These are phyloP conservation scores for Knoxdaviesia proteae DNA, from an alignment of 2,329 filamentous ascomycete species.

Conservation along the genomic window DNA sequence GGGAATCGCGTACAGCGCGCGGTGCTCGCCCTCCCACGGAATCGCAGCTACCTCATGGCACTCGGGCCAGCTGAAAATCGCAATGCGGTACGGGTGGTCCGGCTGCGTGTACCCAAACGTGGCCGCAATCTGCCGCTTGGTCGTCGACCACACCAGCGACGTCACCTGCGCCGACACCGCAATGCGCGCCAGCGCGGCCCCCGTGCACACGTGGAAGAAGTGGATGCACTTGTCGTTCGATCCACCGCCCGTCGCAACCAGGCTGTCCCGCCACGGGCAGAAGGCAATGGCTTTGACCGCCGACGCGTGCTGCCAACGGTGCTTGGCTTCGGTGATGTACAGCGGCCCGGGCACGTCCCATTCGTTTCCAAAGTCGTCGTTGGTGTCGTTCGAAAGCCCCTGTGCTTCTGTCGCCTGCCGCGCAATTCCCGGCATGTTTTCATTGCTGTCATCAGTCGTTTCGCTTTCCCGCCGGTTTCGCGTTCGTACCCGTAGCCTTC, in stretches of 20 bases:
- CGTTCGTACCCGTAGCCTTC: no score
- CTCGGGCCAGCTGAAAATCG: slow-evolving; percentile 85
- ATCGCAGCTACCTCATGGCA: slow-evolving; percentile 72
- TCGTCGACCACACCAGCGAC: slow-evolving; percentile 74
- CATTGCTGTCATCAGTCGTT: no score
- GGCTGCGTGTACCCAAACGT: slow-evolving; percentile 89
- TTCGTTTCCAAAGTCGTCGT: no score
- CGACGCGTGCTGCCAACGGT: slow-evolving; percentile 61
- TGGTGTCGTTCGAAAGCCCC: no score
- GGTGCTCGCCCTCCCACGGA: slow-evolving; percentile 59
- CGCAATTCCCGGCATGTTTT: no score
- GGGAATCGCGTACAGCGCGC: slow-evolving; percentile 71
- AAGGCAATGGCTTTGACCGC: slow-evolving; percentile 95
- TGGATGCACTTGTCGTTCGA: slow-evolving; percentile 91
- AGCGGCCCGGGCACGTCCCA: no score
- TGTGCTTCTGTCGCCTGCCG: no score
- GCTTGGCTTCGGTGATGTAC: slow-evolving; percentile 12
- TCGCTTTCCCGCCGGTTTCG: no score
- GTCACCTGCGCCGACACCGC: slow-evolving; percentile 88
- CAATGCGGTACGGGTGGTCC: slow-evolving; percentile 73
- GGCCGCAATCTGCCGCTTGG: slow-evolving; percentile 67
- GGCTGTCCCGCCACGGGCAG: slow-evolving; percentile 75
- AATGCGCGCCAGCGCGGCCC: slow-evolving; percentile 71
- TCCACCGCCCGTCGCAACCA: slow-evolving; percentile 80
- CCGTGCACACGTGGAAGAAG: slow-evolving; percentile 77